Conservation (phyloP, 805 yeast genomes). For the Candida peoriensis region DNA sequence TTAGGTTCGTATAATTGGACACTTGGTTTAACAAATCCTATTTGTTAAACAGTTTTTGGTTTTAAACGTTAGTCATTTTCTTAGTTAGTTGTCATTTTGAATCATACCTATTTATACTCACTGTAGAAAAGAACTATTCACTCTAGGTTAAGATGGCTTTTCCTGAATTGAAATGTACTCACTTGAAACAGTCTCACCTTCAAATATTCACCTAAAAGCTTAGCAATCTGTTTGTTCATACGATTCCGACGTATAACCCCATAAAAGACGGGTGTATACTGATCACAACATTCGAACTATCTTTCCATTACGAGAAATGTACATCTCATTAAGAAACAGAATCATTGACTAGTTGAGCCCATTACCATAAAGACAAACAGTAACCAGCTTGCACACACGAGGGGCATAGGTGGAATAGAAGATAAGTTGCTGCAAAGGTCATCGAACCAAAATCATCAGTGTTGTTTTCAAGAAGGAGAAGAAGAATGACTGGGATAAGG, state of each 20-base stretch:
- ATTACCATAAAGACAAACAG: background rate
- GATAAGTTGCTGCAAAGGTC: too few species aligned
- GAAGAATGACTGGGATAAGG: too few species aligned
- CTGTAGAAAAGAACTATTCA: slow-evolving; percentile 6
- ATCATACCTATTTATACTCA: slow-evolving; percentile 5
- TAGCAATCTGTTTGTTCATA: too few species aligned
- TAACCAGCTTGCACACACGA: too few species aligned
- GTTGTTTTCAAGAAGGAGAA: too few species aligned
- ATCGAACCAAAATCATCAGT: too few species aligned
- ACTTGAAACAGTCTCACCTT: slow-evolving; percentile 4
- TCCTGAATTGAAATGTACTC: too few species aligned
- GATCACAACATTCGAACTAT: slow-evolving; percentile 16
- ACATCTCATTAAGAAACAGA: background rate
- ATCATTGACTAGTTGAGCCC: background rate
- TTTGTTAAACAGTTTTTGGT: slow-evolving; percentile 9
- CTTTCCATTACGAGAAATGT: slow-evolving; percentile 2
- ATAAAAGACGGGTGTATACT: slow-evolving; percentile 10
- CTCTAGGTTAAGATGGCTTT: slow-evolving; percentile 10
- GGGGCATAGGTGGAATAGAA: too few species aligned
- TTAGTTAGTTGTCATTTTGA: background rate
- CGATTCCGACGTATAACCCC: slow-evolving; percentile 20
- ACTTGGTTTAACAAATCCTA: slow-evolving; percentile 32
- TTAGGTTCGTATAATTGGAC: slow-evolving; percentile 76
- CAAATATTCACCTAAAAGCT: too few species aligned
- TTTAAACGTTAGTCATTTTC: background rate